Evolutionary conservation across 1,284 basidiomycete genomes (phyloP).

Genomic region (Melanopsichium pennsylvanicum): DNA sequence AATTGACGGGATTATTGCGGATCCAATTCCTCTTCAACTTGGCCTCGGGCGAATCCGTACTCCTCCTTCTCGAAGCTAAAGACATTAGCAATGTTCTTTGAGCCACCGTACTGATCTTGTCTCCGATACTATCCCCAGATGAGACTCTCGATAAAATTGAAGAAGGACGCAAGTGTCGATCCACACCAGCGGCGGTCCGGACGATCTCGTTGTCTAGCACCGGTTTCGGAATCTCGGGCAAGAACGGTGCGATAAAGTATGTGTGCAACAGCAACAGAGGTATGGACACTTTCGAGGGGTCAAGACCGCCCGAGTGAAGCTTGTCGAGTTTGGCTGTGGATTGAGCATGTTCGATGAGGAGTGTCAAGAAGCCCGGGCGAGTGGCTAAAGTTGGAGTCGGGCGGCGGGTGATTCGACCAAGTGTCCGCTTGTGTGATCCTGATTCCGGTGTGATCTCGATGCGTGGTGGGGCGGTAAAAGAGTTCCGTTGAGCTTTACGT

Average conservation of each 20-base stretch:
- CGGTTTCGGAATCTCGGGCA: conserved; percentile 36
- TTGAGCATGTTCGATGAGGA: conserved; percentile 54
- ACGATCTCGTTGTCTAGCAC: conserved; percentile 27
- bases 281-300: conserved; percentile 32
- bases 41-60: conserved; percentile 27
- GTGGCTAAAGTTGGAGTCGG: conserved; percentile 34
- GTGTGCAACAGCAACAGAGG: conserved; percentile 52
- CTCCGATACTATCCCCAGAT: background rate
- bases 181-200: conserved; percentile 23
- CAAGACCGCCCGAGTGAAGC: conserved; percentile 12
- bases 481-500: conserved; percentile 3
- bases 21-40: conserved; percentile 37
- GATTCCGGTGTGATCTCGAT: background rate
- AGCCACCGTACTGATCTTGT: conserved; percentile 28
- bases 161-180: conserved; percentile 14
- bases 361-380: conserved; percentile 44
- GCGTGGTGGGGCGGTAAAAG: background rate
- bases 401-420: background rate
- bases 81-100: conserved; percentile 38
- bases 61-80: conserved; percentile 20
- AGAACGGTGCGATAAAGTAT: conserved; percentile 57
- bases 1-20: conserved; percentile 39
- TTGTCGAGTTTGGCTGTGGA: conserved; percentile 23
- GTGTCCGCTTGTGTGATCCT: background rate
- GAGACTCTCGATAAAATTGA: conserved; percentile 1